A percentile compares a stretch with the other conserved stretches of the same genome.
phyloP scores from a whole-genome alignment of 306 rosid species.

The Vigna trinervia region DNA sequence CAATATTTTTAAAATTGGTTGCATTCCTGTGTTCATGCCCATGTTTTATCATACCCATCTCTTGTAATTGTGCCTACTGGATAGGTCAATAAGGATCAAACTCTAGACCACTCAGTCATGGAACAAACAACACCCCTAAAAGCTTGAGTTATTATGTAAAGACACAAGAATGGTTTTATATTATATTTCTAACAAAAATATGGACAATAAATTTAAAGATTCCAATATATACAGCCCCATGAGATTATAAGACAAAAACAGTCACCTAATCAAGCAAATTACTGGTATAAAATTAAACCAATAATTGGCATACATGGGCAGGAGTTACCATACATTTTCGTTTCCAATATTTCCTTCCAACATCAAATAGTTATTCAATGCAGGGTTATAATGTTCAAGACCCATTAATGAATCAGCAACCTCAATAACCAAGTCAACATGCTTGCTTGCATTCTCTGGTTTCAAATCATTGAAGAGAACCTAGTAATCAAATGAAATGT shows the following conservation, averaged over 20 bases:
- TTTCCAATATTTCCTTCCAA: slow-evolving; percentile 57
- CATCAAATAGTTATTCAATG: slow-evolving; percentile 76
- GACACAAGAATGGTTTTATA: neutral
- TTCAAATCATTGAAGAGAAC: slow-evolving; percentile 62
- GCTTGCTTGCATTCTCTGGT: slow-evolving; percentile 54
- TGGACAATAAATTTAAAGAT: neutral
- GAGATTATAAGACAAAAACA: slow-evolving; percentile 15
- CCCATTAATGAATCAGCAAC: slow-evolving; percentile 71
- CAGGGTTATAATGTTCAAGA: slow-evolving; percentile 66
- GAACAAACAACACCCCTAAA: neutral
- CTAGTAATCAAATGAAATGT: slow-evolving; percentile 49
- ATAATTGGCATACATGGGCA: slow-evolving; percentile 35
- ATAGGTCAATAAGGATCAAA: neutral
- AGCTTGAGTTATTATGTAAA: neutral
- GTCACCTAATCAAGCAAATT: slow-evolving; percentile 25
- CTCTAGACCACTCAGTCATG: neutral
- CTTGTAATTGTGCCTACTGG: neutral
- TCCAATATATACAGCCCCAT: slow-evolving; percentile 19
- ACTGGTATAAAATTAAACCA: slow-evolving; percentile 16
- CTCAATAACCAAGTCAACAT: slow-evolving; percentile 61
- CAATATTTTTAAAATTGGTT: neutral
- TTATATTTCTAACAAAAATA: neutral
- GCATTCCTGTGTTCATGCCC: neutral
- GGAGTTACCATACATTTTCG: slow-evolving; percentile 57
- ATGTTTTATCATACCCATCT: neutral